Conservation (phyloP, 2,329 filamentous ascomycete genomes). For the Colletotrichum sp. region DNA sequence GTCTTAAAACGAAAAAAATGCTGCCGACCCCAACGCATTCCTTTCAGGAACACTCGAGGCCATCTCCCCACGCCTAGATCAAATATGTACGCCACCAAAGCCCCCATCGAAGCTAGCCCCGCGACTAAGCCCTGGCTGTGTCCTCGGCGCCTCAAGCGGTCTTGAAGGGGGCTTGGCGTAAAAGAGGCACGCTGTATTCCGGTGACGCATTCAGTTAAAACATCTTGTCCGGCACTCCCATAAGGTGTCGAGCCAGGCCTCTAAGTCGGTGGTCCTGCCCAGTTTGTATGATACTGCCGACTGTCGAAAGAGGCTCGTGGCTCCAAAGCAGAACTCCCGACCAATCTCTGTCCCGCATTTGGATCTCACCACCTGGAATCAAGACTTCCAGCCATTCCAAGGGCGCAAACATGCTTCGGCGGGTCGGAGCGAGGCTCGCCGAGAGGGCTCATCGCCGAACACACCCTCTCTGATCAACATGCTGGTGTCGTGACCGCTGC, state of each 20-base stretch:
- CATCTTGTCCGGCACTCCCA: neutral
- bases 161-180: neutral
- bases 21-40: conserved; percentile 1
- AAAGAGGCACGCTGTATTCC: neutral
- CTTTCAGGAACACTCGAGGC: neutral
- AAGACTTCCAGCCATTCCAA: neutral
- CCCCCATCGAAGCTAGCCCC: neutral
- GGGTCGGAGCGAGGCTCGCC: neutral
- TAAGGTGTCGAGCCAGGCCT: neutral
- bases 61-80: neutral
- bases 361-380: neutral
- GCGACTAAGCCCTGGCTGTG: neutral
- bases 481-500: neutral
- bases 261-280: neutral
- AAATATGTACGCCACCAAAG: neutral
- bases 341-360: neutral
- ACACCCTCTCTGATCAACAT: neutral
- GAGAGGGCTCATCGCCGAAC: neutral
- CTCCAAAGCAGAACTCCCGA: neutral
- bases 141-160: neutral
- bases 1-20: neutral
- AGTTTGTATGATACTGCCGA: neutral
- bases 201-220: conserved; percentile 1
- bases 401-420: neutral
- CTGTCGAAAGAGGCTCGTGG: neutral